Evolutionary conservation across 768 basidiomycete species (phyloP), one percentile per base, ranked within the genome.

Genomic region (Lyophyllum decastes): DNA sequence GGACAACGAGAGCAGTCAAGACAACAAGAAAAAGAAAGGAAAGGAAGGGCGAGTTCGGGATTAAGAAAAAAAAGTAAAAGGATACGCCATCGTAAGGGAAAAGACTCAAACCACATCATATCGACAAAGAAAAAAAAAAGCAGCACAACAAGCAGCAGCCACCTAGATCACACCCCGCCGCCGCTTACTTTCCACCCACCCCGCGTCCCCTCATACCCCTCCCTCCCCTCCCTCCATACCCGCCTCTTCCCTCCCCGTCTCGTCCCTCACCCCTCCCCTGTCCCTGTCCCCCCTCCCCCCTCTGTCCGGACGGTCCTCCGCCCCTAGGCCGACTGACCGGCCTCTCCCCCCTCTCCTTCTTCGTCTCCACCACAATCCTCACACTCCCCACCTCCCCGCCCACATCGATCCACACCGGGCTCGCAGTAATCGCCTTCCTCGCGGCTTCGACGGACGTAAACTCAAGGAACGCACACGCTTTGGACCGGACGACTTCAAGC

Each of bases 401-500:
- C 9, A 81, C 78, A 48, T 90, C 89, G 51, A 96, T 72, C 68
- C 83, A 87, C 60, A 98, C 81, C 14, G 86, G 82, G 49, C 97
- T 71, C 2, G 89, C 81, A 25, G 82, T 74, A 68, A 99, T 96
- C 2, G 96, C 96, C 44, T 87, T 84, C 65, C 86, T 82, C n/a
- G 96, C 96, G 35, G 85, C 75, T 1, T 95, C 94, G 57, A 95
- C 71, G 1, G 76, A 75, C 22, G 68, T 70, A 77, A 95, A 98
- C 73, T 98, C 96, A 66, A 97, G 79, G 83, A 98, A 98, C 0
- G 95, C 95, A 68, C 95, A 98, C 0, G 92, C 93, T 72, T 92
- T 96, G 68, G 67, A 70, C 61, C 90, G 90, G 41, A 96, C 88
- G 61, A 97, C 87, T 72, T 98, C 95, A 41, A 95, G 73, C 22